Evolutionary conservation across 371 early-diverging fungal genomes (phyloP), one percentile per base, ranked within the genome.

Genomic region (Mortierella sp.): DNA sequence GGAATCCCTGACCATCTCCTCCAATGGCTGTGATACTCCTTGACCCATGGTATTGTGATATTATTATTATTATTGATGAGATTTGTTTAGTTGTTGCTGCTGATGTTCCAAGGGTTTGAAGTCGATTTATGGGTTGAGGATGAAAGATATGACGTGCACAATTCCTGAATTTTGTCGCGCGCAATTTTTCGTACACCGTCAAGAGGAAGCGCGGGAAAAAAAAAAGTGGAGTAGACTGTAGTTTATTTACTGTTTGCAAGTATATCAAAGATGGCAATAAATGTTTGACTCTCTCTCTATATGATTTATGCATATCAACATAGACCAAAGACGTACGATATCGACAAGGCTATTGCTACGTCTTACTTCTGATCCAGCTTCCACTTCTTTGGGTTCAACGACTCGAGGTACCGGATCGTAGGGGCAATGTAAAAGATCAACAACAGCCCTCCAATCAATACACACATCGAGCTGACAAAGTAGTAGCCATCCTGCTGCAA

Each of bases 401-500:
- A 63, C 75, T 97, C 96, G 36, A 97, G 84, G 43, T 88, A 79
- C 21, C 77, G 81, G 33, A 94, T 89, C 0, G 87, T 85, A 1
- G 95, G 96, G n/a, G 87, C 86, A 22, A 97, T 91, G 59, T 91
- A 93, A 0, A 83, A 43, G 24, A 91, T 28, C n/a, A 94, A 86
- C 60, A 92, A 66, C 0, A 86, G 28, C 8, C 94, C 47, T 1
- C 95, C 94, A 36, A 94, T 13, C 4, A 90, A 32, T 0, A 95
- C 88, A 71, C 94, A 95, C 11, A 88, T 58, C 5, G 89, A 86
- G 33, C 93, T 92, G 16, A 94, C 96, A 70, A 88, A 83, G 76
- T 94, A 97, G 84, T 96, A 98, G 4, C 98, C 98, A 83, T 97
- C 97, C 67, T 83, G 86, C 21, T 78, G 62, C 21, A 89, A 80